Conservation (phyloP, 345 rosid species). For the Gynandropsis gynandra region DNA sequence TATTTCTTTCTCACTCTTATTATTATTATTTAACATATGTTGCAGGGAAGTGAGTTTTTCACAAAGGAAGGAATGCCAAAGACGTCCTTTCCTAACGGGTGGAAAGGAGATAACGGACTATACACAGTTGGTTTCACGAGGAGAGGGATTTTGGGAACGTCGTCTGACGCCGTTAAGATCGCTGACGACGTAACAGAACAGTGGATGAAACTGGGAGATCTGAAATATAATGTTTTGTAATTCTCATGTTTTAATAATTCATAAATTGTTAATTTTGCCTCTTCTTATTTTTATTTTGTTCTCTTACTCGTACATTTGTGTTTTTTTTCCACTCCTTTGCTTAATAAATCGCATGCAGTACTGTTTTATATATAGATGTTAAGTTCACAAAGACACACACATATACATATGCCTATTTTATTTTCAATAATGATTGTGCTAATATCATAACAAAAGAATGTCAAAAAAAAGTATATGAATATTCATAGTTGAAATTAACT, state of each 20-base stretch:
- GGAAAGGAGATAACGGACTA: conserved; percentile 78
- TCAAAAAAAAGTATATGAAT: no score
- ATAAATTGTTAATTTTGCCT: not conserved
- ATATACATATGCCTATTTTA: no score
- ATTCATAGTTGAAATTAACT: no score
- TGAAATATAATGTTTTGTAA: conserved; percentile 18
- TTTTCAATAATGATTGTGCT: no score
- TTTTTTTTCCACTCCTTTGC: not conserved
- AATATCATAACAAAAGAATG: no score
- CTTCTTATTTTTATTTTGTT: not conserved
- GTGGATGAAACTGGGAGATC: conserved; percentile 35
- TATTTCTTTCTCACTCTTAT: not conserved
- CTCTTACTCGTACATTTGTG: conserved; percentile 5
- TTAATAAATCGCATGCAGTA: no score
- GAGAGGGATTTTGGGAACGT: conserved; percentile 74
- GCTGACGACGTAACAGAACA: conserved; percentile 54
- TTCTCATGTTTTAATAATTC: conserved; percentile 35
- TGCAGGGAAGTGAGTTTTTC: conserved; percentile 59
- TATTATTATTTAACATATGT: not conserved
- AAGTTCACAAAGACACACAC: no score
- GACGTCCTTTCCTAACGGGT: conserved; percentile 74
- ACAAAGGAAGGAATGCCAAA: conserved; percentile 81
- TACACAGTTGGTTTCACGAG: conserved; percentile 89
- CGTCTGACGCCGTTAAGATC: conserved; percentile 63
- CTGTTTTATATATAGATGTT: no score